Percentiles rank a stretch among this genome's conserved stretches.
Conservation (phyloP, 2,329 filamentous ascomycete genomes). For the Huntiella abstrusa region DNA sequence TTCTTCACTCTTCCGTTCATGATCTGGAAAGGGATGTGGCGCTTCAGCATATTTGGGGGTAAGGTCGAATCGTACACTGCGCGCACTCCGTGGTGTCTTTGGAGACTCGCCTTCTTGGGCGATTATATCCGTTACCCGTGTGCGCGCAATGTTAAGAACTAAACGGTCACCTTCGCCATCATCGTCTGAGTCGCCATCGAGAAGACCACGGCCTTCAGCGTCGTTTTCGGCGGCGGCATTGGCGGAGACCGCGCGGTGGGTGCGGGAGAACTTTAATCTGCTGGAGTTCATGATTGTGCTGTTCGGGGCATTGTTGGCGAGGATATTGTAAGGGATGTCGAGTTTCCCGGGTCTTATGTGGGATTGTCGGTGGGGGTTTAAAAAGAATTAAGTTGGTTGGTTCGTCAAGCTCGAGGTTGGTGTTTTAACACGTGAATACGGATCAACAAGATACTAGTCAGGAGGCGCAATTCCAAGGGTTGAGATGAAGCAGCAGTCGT, state of each 20-base stretch:
- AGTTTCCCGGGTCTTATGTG: no score
- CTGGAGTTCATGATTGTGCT: conserved; percentile 6
- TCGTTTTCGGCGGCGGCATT: conserved; percentile 11
- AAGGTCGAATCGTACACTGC: conserved; percentile 58
- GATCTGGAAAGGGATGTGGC: conserved; percentile 13
- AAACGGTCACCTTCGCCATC: conserved; percentile 10
- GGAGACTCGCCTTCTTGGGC: conserved; percentile 11
- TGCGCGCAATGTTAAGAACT: conserved; percentile 8
- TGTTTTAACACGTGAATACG: no score
- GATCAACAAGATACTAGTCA: no score
- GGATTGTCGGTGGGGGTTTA: no score
- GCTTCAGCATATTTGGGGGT: conserved; percentile 25
- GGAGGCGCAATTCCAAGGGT: no score
- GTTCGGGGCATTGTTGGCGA: no score
- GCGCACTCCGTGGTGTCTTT: conserved; percentile 41
- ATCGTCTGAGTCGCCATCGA: conserved; percentile 13
- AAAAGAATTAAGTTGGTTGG: no score
- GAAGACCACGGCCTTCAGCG: conserved; percentile 14
- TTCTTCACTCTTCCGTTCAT: conserved; percentile 10
- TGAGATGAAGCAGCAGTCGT: no score
- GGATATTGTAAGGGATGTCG: no score
- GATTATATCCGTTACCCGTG: conserved; percentile 6
- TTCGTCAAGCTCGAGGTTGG: no score
- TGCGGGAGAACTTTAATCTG: conserved; percentile 11
- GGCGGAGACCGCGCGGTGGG: conserved; percentile 2